Conservation (phyloP, 2,329 filamentous ascomycete species). For the Graphilbum sp. region DNA sequence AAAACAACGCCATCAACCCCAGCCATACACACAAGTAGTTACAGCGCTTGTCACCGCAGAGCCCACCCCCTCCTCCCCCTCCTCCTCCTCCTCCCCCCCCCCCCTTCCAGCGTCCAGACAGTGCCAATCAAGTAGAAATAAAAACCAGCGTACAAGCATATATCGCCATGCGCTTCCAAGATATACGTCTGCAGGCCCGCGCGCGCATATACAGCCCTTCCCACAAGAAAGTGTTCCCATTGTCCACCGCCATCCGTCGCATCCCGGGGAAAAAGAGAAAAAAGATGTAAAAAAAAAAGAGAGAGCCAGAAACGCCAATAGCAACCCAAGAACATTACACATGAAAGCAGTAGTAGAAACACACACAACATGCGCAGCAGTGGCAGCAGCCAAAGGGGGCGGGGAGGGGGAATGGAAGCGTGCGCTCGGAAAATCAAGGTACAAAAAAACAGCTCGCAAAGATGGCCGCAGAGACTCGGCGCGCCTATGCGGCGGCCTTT, state of each 20-base stretch:
- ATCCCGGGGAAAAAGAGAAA: no score
- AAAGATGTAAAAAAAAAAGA: no score
- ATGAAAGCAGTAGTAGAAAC: conserved; percentile 5
- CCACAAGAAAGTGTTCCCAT: conserved; percentile 5
- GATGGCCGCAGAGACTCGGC: conserved; percentile 4
- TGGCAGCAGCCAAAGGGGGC: not conserved
- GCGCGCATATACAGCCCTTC: not conserved
- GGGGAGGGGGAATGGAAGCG: not conserved
- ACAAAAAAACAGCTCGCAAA: conserved; percentile 9
- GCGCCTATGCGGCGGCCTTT: conserved; percentile 2
- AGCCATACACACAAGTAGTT: no score
- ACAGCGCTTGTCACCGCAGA: no score
- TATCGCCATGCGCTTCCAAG: conserved; percentile 3
- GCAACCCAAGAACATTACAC: conserved; percentile 8
- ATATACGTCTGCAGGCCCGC: not conserved
- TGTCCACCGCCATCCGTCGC: conserved; percentile 8
- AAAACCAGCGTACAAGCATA: conserved; percentile 5
- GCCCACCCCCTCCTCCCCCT: no score
- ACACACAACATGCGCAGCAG: conserved; percentile 5
- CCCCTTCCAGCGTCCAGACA: no score
- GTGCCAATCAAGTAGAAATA: no score
- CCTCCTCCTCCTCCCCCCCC: no score
- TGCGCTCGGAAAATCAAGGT: not conserved
- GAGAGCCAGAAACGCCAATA: conserved; percentile 6
- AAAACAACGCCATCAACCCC: no score